phyloP scores from a whole-genome alignment of 164 flowering plant species.

The Pachysandra terminalis region DNA sequence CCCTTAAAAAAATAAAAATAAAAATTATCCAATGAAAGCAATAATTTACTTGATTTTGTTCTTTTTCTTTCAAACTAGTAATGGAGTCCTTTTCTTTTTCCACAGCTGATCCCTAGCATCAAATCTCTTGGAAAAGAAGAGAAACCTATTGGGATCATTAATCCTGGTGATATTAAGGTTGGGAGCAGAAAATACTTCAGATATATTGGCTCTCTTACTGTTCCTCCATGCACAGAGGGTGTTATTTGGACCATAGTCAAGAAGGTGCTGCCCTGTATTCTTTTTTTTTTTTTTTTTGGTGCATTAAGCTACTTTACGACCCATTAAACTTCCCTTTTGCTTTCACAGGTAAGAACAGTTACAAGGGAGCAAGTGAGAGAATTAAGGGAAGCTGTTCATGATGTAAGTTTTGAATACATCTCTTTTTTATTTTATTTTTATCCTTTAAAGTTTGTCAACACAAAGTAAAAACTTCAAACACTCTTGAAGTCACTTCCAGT shows the following conservation, averaged over 20 bases:
- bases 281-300: neutral
- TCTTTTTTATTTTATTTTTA: neutral
- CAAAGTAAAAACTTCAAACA: too few relatives aligned
- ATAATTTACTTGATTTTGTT: too few relatives aligned
- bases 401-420: slow-evolving; percentile 37
- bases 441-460: too few relatives aligned
- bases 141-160: slow-evolving; percentile 32
- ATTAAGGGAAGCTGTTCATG: slow-evolving; percentile 51
- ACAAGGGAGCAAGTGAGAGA: slow-evolving; percentile 56
- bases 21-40: too few relatives aligned
- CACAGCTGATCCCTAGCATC: slow-evolving; percentile 38
- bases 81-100: neutral
- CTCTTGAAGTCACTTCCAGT: too few relatives aligned
- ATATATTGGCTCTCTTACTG: slow-evolving; percentile 72
- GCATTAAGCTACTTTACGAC: neutral
- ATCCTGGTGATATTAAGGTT: slow-evolving; percentile 53
- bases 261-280: slow-evolving; percentile 30
- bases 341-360: slow-evolving; percentile 57
- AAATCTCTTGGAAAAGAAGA: slow-evolving; percentile 24
- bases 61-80: too few relatives aligned
- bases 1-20: too few relatives aligned
- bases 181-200: slow-evolving; percentile 56
- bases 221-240: slow-evolving; percentile 77
- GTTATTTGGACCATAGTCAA: slow-evolving; percentile 57
- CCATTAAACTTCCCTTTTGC: neutral